Evolutionary conservation across 352 stramenopile genomes (phyloP).

Genomic region (Globisporangium cederbergense): DNA sequence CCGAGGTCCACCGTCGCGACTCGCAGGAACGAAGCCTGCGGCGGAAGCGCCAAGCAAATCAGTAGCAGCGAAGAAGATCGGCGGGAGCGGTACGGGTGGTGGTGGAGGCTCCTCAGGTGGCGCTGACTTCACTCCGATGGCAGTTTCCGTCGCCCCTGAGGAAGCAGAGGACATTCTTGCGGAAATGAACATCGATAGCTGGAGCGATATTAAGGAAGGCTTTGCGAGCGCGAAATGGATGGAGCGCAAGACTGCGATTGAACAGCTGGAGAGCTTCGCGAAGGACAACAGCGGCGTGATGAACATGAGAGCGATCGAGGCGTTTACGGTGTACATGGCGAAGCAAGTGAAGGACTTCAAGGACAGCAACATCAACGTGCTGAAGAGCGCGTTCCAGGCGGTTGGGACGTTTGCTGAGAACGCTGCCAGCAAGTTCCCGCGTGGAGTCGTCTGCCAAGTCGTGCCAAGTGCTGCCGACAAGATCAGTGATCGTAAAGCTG

Average conservation of each 20-base stretch:
- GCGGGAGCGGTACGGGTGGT: constrained; percentile 16
- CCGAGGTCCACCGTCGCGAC: constrained; percentile 42
- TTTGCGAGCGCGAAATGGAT: constrained; percentile 82
- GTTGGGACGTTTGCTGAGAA: constrained; percentile 69
- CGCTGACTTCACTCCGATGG: constrained; percentile 60
- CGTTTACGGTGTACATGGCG: constrained; percentile 64
- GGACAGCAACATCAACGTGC: constrained; percentile 87
- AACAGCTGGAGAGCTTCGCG: constrained; percentile 59
- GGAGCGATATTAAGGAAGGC: constrained; percentile 42
- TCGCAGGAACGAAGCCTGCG: constrained; percentile 43
- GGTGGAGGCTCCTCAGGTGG: constrained; percentile 16
- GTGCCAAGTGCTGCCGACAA: constrained; percentile 75
- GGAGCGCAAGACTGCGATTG: constrained; percentile 75
- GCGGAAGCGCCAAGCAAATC: constrained; percentile 26
- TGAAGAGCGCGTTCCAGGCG: constrained; percentile 83
- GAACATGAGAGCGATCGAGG: constrained; percentile 65
- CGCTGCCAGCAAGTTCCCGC: constrained; percentile 57
- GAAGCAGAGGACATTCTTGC: constrained; percentile 62
- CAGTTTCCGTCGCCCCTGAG: constrained; percentile 55
- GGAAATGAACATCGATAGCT: constrained; percentile 62
- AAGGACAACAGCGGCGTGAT: constrained; percentile 47
- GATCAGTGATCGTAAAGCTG: constrained; percentile 77
- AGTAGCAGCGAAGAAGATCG: constrained; percentile 26
- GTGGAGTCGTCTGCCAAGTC: constrained; percentile 67
- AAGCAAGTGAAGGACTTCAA: constrained; percentile 86